Conservation (phyloP, 2,329 filamentous ascomycete species). For the Laburnicola sp. region DNA sequence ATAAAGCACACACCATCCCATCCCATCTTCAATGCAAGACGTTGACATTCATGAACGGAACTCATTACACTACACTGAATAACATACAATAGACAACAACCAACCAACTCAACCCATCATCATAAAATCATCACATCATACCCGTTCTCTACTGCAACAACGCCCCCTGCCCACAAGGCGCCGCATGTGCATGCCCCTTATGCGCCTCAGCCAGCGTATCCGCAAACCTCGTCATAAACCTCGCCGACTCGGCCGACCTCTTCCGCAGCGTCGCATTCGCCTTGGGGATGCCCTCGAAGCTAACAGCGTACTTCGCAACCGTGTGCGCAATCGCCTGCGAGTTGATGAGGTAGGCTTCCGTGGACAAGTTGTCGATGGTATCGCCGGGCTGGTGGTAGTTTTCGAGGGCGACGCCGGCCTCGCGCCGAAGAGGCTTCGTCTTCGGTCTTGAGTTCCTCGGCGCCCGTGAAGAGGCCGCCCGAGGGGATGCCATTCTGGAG, state of each 20-base stretch:
- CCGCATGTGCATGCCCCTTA: constrained; percentile 22
- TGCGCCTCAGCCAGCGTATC: constrained; percentile 18
- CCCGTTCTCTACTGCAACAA: constrained; percentile 6
- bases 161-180: constrained; percentile 16
- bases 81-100: no score
- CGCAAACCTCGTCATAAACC: constrained; percentile 30
- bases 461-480: constrained; percentile 45
- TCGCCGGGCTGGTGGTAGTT: constrained; percentile 46
- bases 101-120: background rate
- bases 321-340: constrained; percentile 40
- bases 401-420: constrained; percentile 35
- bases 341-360: constrained; percentile 38
- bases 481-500: constrained; percentile 40
- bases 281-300: constrained; percentile 18
- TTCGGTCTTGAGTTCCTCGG: constrained; percentile 44
- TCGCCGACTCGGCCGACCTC: no score
- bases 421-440: constrained; percentile 41
- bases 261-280: no score
- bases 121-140: no score
- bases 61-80: no score
- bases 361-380: constrained; percentile 39
- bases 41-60: no score
- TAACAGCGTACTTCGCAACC: constrained; percentile 38
- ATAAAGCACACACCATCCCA: no score
- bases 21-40: no score